phyloP scores from a whole-genome alignment of 371 early-diverging fungal species.

The Mortierella sp. region DNA sequence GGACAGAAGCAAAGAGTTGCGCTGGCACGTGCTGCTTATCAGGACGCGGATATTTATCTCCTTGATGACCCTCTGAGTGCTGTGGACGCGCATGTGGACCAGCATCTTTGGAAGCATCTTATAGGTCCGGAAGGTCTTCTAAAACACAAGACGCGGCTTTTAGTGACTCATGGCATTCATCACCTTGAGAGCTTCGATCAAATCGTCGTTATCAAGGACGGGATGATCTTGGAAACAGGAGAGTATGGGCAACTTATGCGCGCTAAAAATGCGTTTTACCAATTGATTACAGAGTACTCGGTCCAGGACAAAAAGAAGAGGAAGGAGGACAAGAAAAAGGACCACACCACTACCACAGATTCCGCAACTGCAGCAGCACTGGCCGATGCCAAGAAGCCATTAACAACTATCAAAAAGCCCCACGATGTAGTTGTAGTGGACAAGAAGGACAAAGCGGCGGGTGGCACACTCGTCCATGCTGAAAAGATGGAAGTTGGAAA shows the following conservation, averaged over 20 bases:
- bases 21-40: conserved; percentile 73
- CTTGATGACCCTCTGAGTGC: conserved; percentile 79
- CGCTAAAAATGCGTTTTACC: conserved; percentile 57
- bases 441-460: conserved; percentile 17
- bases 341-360: no score
- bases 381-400: conserved; percentile 37
- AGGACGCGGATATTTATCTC: conserved; percentile 75
- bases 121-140: conserved; percentile 77
- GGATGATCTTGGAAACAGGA: conserved; percentile 77
- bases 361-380: conserved; percentile 30
- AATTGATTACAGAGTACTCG: conserved; percentile 58
- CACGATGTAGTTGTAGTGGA: not conserved
- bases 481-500: conserved; percentile 85
- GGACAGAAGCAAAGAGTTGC: conserved; percentile 72
- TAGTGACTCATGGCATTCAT: conserved; percentile 85
- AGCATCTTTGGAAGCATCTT: conserved; percentile 72
- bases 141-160: conserved; percentile 67
- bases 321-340: conserved; percentile 1
- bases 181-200: conserved; percentile 64
- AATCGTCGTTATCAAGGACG: conserved; percentile 76
- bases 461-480: conserved; percentile 67
- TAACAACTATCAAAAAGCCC: not conserved
- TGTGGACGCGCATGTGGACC: conserved; percentile 83
- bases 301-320: conserved; percentile 16
- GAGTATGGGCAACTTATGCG: conserved; percentile 48